Base-by-base conservation (phyloP, 768 basidiomycete species). In the Russula sp. region DNA sequence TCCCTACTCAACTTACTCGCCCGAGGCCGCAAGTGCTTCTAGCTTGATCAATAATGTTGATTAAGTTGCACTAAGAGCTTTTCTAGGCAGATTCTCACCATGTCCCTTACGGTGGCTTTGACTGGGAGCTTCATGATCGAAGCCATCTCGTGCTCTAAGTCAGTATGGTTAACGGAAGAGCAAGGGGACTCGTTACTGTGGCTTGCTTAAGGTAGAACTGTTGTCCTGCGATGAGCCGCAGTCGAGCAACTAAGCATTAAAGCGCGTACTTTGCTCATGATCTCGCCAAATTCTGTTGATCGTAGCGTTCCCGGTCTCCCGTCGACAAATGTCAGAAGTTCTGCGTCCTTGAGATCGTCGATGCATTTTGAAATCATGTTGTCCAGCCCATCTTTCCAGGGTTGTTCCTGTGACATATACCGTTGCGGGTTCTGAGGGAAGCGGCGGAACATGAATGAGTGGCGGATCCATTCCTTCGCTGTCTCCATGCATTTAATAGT, bases 381-480 rank as follows among this genome's bases (percentile, higher is more conserved):
- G 57, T 91, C 87, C 5, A 94, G 72, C 59, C 84, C 80, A 56
- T 86, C 84, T 69, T 88, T 80, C 87, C 90, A 92, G 1, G 83
- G 80, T 68, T 85, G 82, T 28, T 77, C 75, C 6, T 79, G 77
- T 16, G 77, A 75, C 72, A 86, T 85, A 71, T 98, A 99, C 71
- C 88, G 82, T 10, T 72, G 71, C 0, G 94, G 92, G 71, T 99
- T 98, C 73, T 86, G 85, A 68, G 86, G 83, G 62, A 99, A 85
- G 24, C 97, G 82, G 58, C 89, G 88, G 71, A 83, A 96, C 16
- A 99, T 76, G 75, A 98, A 99, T 0, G 95, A 91, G 60, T 82
- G 84, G 24, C 80, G 82, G 28, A 96, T 76, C 97, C 97, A 99
- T 18, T 80, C 76, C 69, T 89, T 89, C 1, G 94, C 96, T 7